Evolutionary conservation across 768 basidiomycete genomes (phyloP).

Genomic region (Pisolithus sp.): DNA sequence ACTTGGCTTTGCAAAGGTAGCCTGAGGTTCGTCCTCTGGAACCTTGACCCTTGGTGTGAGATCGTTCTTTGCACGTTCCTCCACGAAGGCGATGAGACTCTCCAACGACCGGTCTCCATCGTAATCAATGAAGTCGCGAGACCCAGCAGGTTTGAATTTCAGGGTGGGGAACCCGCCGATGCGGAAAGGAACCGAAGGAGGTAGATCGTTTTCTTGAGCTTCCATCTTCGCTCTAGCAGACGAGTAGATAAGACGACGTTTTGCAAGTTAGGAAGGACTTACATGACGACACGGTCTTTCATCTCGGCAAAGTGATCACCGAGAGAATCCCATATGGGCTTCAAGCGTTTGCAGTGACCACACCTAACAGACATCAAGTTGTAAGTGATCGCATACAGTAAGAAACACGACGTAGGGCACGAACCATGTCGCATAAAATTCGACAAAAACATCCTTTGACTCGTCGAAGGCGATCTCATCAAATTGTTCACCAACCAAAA

Average conservation of each 20-base stretch:
- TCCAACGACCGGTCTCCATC: constrained; percentile 89
- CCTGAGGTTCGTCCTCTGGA: constrained; percentile 19
- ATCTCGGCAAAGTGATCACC: constrained; percentile 75
- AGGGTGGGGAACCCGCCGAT: constrained; percentile 88
- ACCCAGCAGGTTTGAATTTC: constrained; percentile 93
- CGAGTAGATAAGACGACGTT: constrained; percentile 6
- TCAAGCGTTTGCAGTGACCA: constrained; percentile 95
- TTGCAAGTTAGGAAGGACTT: constrained; percentile 14
- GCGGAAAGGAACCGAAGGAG: constrained; percentile 81
- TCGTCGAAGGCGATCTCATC: constrained; percentile 83
- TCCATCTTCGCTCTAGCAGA: constrained; percentile 84
- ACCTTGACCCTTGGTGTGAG: constrained; percentile 35
- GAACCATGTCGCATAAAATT: constrained; percentile 96
- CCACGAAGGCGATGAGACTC: constrained; percentile 75
- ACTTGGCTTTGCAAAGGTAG: constrained; percentile 20
- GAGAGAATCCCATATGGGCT: constrained; percentile 88
- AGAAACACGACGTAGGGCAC: constrained; percentile 21
- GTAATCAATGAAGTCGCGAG: constrained; percentile 83
- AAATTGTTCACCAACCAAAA: constrained; percentile 84
- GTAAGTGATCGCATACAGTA: background rate
- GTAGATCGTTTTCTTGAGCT: constrained; percentile 93
- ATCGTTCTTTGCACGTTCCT: constrained; percentile 74
- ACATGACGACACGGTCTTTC: constrained; percentile 79
- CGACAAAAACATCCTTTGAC: constrained; percentile 89
- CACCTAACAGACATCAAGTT: constrained; percentile 44